Evolutionary conservation across 805 yeast species (phyloP).

Genomic region (Cyberlindnera nakhonratchasimensis): DNA sequence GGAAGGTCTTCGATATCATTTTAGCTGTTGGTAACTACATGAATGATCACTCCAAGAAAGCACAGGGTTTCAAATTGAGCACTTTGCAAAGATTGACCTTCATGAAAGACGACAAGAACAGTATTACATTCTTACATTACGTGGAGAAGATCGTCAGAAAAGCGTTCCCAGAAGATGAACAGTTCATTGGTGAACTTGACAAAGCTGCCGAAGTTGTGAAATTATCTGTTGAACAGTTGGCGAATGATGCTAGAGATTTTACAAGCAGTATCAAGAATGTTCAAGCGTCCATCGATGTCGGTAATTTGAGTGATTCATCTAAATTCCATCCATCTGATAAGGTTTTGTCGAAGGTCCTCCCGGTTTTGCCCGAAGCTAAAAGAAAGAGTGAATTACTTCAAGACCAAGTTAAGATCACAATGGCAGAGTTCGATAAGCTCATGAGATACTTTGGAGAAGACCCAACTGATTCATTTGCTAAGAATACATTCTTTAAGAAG

Average conservation of each 20-base stretch:
- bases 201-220: constrained; percentile 54
- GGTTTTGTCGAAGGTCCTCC: constrained; percentile 50
- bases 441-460: constrained; percentile 76
- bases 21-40: constrained; percentile 74
- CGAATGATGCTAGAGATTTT: constrained; percentile 56
- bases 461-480: constrained; percentile 46
- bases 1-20: constrained; percentile 59
- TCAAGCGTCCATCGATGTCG: constrained; percentile 51
- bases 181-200: constrained; percentile 57
- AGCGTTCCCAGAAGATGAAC: constrained; percentile 61
- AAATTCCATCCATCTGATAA: constrained; percentile 66
- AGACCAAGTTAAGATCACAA: constrained; percentile 48
- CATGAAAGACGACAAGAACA: constrained; percentile 63
- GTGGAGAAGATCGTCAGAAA: constrained; percentile 65
- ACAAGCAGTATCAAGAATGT: constrained; percentile 48
- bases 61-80: constrained; percentile 65
- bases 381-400: constrained; percentile 47
- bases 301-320: constrained; percentile 60
- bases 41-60: constrained; percentile 68
- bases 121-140: constrained; percentile 69
- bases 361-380: constrained; percentile 52
- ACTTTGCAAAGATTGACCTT: constrained; percentile 68
- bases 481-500: constrained; percentile 58
- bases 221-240: constrained; percentile 58
- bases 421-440: constrained; percentile 50